phyloP scores from a whole-genome alignment of 805 yeast genomes.

The Nakazawaea anatomiae region DNA sequence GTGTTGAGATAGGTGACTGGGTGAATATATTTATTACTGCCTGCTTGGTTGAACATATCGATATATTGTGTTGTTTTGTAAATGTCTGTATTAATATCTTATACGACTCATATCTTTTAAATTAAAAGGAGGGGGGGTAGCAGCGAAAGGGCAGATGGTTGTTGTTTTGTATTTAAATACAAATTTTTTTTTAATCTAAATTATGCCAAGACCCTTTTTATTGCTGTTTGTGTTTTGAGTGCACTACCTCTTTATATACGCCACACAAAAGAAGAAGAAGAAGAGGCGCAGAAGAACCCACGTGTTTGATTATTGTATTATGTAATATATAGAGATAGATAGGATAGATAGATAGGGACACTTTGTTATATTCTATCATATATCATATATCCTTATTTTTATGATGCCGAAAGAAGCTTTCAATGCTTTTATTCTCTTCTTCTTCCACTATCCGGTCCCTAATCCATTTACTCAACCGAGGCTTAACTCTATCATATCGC shows the following conservation, averaged over 20 bases:
- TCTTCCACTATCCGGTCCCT: conserved; percentile 26
- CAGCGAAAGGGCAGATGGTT: neutral
- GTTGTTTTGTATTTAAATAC: too few species aligned
- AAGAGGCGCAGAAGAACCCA: neutral
- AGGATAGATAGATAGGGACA: too few species aligned
- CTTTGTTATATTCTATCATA: too few species aligned
- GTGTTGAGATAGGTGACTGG: conserved; percentile 10
- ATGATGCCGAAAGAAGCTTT: neutral
- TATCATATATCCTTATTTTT: too few species aligned
- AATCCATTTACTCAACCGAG: conserved; percentile 74
- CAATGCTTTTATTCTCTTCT: neutral
- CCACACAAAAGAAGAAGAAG: neutral
- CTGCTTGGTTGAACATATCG: neutral
- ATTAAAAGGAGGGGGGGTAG: neutral
- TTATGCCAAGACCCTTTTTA: neutral
- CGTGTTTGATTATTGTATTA: too few species aligned
- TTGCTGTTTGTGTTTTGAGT: neutral
- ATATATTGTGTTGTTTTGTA: neutral
- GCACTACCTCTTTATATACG: neutral
- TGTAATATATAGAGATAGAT: too few species aligned
- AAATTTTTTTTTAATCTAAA: too few species aligned
- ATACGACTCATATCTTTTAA: neutral
- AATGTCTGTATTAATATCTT: neutral
- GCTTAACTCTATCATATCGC: conserved; percentile 49
- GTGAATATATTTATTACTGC: conserved; percentile 6